Evolutionary conservation across 768 basidiomycete species (phyloP).

Genomic region (Boletus rex-veris): DNA sequence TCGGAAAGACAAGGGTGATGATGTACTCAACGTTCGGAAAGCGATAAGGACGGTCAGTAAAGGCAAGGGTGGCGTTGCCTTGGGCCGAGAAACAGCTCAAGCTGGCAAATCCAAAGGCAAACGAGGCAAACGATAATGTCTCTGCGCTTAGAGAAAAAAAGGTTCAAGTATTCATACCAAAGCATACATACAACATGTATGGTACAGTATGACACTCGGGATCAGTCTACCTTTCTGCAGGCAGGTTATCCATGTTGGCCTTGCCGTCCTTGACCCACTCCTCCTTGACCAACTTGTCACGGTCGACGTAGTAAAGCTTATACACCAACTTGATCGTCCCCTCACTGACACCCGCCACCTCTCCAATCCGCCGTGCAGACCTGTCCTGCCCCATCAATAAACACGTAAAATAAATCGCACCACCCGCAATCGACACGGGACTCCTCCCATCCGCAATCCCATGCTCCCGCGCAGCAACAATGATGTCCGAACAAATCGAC

Average conservation of each 20-base stretch:
- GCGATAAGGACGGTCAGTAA: constrained; percentile 76
- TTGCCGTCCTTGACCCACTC: constrained; percentile 83
- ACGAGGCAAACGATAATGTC: constrained; percentile 25
- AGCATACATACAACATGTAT: constrained; percentile 15
- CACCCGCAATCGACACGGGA: constrained; percentile 98
- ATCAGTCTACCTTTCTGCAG: constrained; percentile 19
- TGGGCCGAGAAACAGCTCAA: constrained; percentile 41
- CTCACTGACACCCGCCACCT: constrained; percentile 92
- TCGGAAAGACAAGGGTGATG: constrained; percentile 43
- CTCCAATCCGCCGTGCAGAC: constrained; percentile 80
- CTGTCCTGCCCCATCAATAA: constrained; percentile 73
- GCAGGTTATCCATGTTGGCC: constrained; percentile 42
- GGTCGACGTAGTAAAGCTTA: constrained; percentile 68
- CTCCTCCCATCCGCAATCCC: constrained; percentile 92
- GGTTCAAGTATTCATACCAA: constrained; percentile 10
- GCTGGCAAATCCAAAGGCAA: constrained; percentile 24
- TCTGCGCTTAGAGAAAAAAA: background rate
- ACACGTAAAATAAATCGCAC: constrained; percentile 92
- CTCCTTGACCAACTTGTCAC: constrained; percentile 76
- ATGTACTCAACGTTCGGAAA: constrained; percentile 81
- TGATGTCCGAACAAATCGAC: constrained; percentile 79
- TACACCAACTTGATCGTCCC: constrained; percentile 93
- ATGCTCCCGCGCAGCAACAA: constrained; percentile 71
- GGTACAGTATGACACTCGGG: constrained; percentile 9
- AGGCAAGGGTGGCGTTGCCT: constrained; percentile 59